Evolutionary conservation across 164 flowering plant genomes (phyloP), one percentile per base, ranked within the genome.

Genomic region (Magnolia kwangsiensis): DNA sequence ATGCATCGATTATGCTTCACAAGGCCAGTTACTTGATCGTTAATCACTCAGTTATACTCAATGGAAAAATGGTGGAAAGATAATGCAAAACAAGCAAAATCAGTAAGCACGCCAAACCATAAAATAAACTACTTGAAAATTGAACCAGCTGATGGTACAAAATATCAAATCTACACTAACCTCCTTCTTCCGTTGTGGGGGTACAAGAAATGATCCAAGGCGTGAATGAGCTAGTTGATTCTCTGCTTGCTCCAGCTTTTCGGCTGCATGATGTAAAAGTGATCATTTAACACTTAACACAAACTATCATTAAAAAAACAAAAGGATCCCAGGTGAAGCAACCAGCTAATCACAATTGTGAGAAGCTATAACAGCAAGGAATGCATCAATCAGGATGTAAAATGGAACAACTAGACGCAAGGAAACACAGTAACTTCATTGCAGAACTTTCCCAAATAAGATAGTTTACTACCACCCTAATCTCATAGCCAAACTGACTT

Each of bases 231-330:
- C 82, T 80, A 94, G 80, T 8, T 96, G 98, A 85, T 83, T 92
- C 83, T 96, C 99, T 29, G 98, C 98, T 78, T 96, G 98, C 86
- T 96, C 99, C 83, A 96, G 86, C 85, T 96, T 96, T 79, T 96
- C 99, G 77, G 98, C 99, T 96, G 86, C 83, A 90, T n/a, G 67
- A 70, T 50, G 50, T 24, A 67, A 27, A 24, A 67, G 50, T 18
- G 27, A 13, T 67, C 18, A 31, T 8, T 67, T 29, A 67, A 8
- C 20, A 65, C 21, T 18, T 63, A 20, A 10, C 21, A 23, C 14
- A 10, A 55, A 55, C 61, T 16, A 55, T 10, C 61, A 55, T 16
- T 55, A 55, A 55, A 55, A 55, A 16, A 10, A 65, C 31, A 65
- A 23, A 65, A 20, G 11, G 14, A 20, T 23, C 68, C 24, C 37